These are phyloP conservation scores for Wickerhamiella hasegawae DNA, from an alignment of 805 yeast genomes.

Conservation along the genomic window DNA sequence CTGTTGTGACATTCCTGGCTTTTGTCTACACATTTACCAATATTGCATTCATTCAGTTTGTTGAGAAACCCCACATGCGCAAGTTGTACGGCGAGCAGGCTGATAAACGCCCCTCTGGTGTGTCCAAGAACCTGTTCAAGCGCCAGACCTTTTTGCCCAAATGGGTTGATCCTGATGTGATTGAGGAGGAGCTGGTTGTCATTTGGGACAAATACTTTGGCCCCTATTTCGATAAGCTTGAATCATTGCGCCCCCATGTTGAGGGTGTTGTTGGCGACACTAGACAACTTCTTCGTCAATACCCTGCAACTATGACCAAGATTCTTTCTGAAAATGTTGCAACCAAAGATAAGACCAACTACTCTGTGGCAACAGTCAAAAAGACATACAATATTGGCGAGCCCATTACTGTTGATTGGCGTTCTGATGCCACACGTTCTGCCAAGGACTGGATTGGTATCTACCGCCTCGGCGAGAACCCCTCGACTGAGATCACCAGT, in stretches of 20 bases:
- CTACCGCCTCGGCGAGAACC: slow-evolving; percentile 46
- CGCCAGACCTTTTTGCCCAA: slow-evolving; percentile 12
- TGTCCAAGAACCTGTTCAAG: slow-evolving; percentile 22
- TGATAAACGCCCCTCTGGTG: slow-evolving; percentile 28
- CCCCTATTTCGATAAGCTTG: slow-evolving; percentile 5
- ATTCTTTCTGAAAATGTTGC: slow-evolving; percentile 17
- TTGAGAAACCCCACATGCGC: slow-evolving; percentile 65
- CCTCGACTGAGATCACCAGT: slow-evolving; percentile 16
- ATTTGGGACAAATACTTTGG: slow-evolving; percentile 17
- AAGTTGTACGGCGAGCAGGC: slow-evolving; percentile 52
- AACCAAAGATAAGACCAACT: slow-evolving; percentile 2
- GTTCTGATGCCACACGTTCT: slow-evolving; percentile 31
- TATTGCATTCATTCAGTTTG: slow-evolving; percentile 50
- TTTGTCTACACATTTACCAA: slow-evolving; percentile 52
- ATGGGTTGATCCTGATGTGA: slow-evolving; percentile 26
- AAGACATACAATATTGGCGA: slow-evolving; percentile 27
- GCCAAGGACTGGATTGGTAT: slow-evolving; percentile 62
- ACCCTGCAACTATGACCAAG: slow-evolving; percentile 22
- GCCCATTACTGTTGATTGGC: slow-evolving; percentile 40
- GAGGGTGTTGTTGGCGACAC: slow-evolving; percentile 19
- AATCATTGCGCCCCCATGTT: slow-evolving; percentile 14
- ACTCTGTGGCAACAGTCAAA: slow-evolving; percentile 13
- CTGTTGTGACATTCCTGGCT: slow-evolving; percentile 33
- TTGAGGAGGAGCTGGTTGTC: slow-evolving; percentile 27
- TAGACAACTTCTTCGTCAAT: slow-evolving; percentile 23